Evolutionary conservation across 2,329 filamentous ascomycete species (phyloP), one percentile per base, ranked within the genome.

Genomic region (Nothophoma quercina): DNA sequence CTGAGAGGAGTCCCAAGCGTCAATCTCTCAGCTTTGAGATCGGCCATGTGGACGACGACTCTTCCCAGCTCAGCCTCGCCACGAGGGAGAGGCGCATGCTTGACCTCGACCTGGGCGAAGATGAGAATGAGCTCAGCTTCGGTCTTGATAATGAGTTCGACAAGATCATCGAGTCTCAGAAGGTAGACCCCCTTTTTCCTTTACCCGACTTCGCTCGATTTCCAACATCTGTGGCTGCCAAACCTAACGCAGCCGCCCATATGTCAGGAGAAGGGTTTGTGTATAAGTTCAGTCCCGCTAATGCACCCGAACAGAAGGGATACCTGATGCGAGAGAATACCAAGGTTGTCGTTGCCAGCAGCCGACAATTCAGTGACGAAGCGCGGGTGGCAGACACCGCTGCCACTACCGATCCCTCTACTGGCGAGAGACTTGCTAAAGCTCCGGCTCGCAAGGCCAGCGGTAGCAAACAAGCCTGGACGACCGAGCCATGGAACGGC

Each of bases 251-350:
- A 29, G 61, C 57, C 23, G 59, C 59, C 52, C 57, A 68, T 19
- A 68, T 70, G 56, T 62, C 60, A 33, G 65, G 61, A 26, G 62
- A 72, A 61, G 51, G 63, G 41, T 68, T 70, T 33, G 58, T 64
- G 12, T 69, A 64, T 53, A 65, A 63, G 59, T 39, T 65, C 63
- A 64, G 64, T 59, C 55, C 68, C 51, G 76, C 82, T 85, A 68
- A 82, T 69, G 68, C 78, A 65, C 80, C 76, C 63, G 82, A 82
- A 86, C 89, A 97, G 93, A 93, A 96, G 80, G 95, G 95, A 50
- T 99, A 99, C 71, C 83, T 98, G 36, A 99, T 98, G 93, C 88
- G 95, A 68, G 93, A 99, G 68, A 99, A 98, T 77, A 98, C 93
- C 3, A 98, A 98, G 75, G 85, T 99, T 46, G 91, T 99, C 42